Evolutionary conservation across 2,329 filamentous ascomycete genomes (phyloP).

Genomic region (Aspergillus fructus): DNA sequence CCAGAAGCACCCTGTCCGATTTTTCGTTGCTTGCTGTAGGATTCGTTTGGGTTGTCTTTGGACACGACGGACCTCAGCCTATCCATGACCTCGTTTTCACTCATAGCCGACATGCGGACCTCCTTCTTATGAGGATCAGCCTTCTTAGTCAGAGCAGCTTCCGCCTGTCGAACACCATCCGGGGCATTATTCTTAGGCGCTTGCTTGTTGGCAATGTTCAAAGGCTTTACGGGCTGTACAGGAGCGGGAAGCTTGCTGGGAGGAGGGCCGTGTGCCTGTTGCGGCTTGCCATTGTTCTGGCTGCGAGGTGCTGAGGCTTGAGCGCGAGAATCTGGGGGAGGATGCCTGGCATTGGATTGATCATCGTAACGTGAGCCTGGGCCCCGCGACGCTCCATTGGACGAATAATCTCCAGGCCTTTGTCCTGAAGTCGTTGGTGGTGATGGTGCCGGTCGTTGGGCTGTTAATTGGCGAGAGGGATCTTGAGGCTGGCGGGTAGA

Average conservation of each 20-base stretch:
- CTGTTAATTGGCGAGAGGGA: constrained; percentile 56
- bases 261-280: constrained; percentile 45
- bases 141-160: constrained; percentile 83
- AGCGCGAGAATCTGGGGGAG: constrained; percentile 33
- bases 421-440: constrained; percentile 57
- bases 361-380: constrained; percentile 34
- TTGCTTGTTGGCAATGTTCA: constrained; percentile 73
- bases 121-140: constrained; percentile 78
- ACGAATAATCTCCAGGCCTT: constrained; percentile 19
- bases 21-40: constrained; percentile 99
- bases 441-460: constrained; percentile 80
- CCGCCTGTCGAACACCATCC: constrained; percentile 82
- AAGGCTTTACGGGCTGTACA: constrained; percentile 66
- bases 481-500: constrained; percentile 54
- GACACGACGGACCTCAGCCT: constrained; percentile 92
- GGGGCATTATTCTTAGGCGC: constrained; percentile 42
- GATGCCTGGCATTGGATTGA: constrained; percentile 32
- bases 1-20: constrained; percentile 98
- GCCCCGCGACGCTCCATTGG: constrained; percentile 35
- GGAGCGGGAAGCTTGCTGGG: constrained; percentile 60
- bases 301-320: constrained; percentile 43
- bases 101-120: constrained; percentile 98
- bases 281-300: constrained; percentile 46
- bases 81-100: constrained; percentile 94
- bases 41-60: constrained; percentile 89